Base-by-base conservation (phyloP, 1,284 basidiomycete genomes). In the Ustilago curta region DNA sequence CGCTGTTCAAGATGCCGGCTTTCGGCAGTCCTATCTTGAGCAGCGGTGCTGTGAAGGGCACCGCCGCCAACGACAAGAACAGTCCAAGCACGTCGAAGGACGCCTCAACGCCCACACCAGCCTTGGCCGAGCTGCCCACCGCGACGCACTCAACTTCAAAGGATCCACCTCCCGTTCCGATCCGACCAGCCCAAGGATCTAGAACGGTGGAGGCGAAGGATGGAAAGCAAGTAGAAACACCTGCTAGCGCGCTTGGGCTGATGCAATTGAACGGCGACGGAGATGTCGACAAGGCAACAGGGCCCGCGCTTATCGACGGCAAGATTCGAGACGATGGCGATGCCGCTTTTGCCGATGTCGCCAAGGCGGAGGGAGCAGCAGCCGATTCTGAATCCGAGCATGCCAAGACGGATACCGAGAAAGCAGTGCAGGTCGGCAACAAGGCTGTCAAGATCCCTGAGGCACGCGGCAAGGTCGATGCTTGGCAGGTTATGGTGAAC, bases 1-100 rank as follows among this genome's bases (percentile, higher is more conserved):
- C 64, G 54, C 52, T 76, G 43, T 71, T 76, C 65, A 76, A 76
- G 58, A 59, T 76, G n/a, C 63, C 72, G 8, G 42, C 45, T 1
- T 70, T 76, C 50, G 72, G 65, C 3, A 69, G 70, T 58, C 70
- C 70, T 1, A 32, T 66, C 14, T 32, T 61, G 63, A 48, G 18
- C 23, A 35, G 51, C 3, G 47, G 39, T 1, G 47, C 31, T 4
- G 9, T 14, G n/a, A 44, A 54, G n/a, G 21, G n/a, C 43, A 29
- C 32, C 12, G 27, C 18, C 4, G 19, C 5, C 21, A 35, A 9
- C 19, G 21, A 16, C 29, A 27, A 27, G 4, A 48, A 48, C 29
- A 43, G 40, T 35, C 29, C 49, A 14, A 40, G 40, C 32, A 51
- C 37, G 23, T 19, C 37, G 31, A 16, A 31, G 6, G 60, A 62